phyloP scores from a whole-genome alignment of 192 early-diverging fungal species.

The Coemansia sp. region DNA sequence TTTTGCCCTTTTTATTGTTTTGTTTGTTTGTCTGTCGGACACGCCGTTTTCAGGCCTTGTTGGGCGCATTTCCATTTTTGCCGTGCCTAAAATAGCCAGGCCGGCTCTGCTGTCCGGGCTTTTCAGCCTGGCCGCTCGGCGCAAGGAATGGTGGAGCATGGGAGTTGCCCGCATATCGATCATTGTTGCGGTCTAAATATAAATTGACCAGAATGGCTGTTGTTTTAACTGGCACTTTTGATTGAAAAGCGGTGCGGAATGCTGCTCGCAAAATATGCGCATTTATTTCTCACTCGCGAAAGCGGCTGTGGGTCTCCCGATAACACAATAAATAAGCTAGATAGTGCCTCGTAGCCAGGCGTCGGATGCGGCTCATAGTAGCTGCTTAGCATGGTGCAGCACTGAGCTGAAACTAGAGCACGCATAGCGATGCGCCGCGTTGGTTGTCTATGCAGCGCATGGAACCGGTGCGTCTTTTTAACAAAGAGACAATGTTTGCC shows the following conservation, averaged over 20 bases:
- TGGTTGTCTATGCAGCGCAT: background rate
- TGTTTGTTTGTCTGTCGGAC: background rate
- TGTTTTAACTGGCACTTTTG: background rate
- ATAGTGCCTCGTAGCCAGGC: background rate
- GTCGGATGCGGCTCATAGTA: background rate
- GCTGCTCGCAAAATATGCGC: background rate
- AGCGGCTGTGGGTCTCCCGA: background rate
- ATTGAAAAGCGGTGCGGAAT: background rate
- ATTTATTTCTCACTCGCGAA: background rate
- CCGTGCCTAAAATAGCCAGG: slow-evolving; percentile 2
- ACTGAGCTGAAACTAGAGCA: background rate
- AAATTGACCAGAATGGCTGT: background rate
- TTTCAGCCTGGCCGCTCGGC: background rate
- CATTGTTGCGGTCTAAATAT: slow-evolving; percentile 2
- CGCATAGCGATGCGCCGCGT: background rate
- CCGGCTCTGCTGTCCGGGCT: background rate
- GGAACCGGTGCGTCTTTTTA: too few species aligned
- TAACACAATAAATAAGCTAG: background rate
- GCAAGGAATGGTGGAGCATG: background rate
- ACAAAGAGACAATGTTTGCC: too few species aligned
- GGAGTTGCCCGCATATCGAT: background rate
- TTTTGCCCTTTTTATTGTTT: background rate
- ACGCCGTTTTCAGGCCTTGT: background rate
- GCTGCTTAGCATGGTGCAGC: background rate
- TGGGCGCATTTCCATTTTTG: background rate